Conservation (phyloP, 2,329 filamentous ascomycete genomes). For the Sclerotiophoma versabilis region DNA sequence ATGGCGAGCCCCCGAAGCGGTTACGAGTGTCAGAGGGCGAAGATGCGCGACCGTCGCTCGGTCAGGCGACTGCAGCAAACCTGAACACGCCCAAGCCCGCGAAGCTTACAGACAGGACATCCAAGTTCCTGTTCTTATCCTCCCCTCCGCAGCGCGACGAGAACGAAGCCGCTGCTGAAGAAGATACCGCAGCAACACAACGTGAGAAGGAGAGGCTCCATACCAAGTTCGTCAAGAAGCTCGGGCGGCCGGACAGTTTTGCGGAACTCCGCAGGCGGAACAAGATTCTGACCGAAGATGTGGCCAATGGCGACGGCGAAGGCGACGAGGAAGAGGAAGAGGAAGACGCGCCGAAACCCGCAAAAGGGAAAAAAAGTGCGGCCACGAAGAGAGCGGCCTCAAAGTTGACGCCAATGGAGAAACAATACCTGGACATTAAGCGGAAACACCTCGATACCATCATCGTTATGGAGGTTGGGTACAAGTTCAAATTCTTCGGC, state of each 20-base stretch:
- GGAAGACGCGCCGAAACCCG: slow-evolving; percentile 60
- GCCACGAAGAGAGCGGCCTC: slow-evolving; percentile 73
- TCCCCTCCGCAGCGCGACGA: slow-evolving; percentile 50
- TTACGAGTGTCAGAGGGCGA: slow-evolving; percentile 33
- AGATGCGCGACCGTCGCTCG: slow-evolving; percentile 30
- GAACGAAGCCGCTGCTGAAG: slow-evolving; percentile 50
- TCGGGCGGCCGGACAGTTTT: slow-evolving; percentile 85
- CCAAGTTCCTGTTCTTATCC: slow-evolving; percentile 66
- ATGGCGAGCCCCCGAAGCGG: slow-evolving; percentile 51
- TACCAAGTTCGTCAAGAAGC: slow-evolving; percentile 84
- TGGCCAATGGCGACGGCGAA: slow-evolving; percentile 57
- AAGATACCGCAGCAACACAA: slow-evolving; percentile 60
- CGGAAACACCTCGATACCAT: slow-evolving; percentile 87
- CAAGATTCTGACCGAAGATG: slow-evolving; percentile 62
- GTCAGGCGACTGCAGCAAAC: slow-evolving; percentile 28
- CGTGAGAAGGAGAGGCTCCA: slow-evolving; percentile 76
- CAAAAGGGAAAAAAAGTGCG: slow-evolving; percentile 59
- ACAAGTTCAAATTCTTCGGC: slow-evolving; percentile 97
- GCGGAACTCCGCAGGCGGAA: slow-evolving; percentile 69
- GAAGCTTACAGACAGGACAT: slow-evolving; percentile 59
- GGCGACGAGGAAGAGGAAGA: slow-evolving; percentile 65
- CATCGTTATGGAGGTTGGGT: slow-evolving; percentile 92
- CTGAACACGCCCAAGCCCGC: slow-evolving; percentile 40
- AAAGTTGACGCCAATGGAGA: slow-evolving; percentile 93
- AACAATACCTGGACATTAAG: slow-evolving; percentile 94